A percentile compares a stretch with the other conserved stretches of the same genome.
phyloP scores from a whole-genome alignment of 495 filamentous ascomycete genomes.

The Neurospora sp. region DNA sequence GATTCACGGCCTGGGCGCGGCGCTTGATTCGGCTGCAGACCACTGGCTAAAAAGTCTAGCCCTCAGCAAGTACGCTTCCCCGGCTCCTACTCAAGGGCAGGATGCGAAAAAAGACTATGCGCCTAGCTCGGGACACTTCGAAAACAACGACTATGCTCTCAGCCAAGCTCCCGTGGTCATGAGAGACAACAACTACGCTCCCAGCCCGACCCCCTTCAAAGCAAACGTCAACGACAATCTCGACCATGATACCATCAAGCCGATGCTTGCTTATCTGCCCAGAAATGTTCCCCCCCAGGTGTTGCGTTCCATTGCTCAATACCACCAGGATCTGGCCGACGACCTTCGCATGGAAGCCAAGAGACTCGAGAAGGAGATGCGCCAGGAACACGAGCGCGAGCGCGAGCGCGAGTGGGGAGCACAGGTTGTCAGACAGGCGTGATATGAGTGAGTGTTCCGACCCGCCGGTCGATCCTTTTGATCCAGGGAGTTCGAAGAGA shows the following conservation, averaged over 20 bases:
- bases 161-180: not conserved
- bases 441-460: not conserved
- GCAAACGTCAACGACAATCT: not conserved
- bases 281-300: not conserved
- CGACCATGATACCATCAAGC: not conserved
- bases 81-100: not conserved
- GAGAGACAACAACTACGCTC: not conserved
- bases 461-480: not conserved
- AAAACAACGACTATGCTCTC: not conserved
- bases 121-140: not conserved
- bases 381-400: not conserved
- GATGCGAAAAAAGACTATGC: not conserved
- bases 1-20: not conserved
- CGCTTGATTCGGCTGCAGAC: not conserved
- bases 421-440: not conserved
- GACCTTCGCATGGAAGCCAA: not conserved
- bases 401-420: not conserved
- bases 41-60: not conserved
- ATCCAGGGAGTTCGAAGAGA: too few species aligned
- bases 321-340: not conserved
- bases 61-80: not conserved
- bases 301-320: not conserved
- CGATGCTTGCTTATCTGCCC: not conserved
- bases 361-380: not conserved
- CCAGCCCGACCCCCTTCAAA: not conserved